Base-by-base conservation (phyloP, 352 stramenopile genomes). In the Pythium pyrilobum region DNA sequence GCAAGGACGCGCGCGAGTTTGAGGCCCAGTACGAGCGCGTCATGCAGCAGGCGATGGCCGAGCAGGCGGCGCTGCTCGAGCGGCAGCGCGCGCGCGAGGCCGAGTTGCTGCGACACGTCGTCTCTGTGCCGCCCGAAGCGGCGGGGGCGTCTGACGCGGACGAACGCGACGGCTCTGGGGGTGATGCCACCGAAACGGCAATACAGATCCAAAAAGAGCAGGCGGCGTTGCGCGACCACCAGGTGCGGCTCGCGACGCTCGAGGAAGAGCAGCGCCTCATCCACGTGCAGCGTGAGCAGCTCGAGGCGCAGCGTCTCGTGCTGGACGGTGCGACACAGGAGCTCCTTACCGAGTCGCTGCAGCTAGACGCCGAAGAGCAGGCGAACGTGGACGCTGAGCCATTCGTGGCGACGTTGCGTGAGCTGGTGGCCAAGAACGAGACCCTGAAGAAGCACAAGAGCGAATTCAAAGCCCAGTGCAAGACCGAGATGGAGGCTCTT, bases 1-100 rank as follows among this genome's bases (percentile, higher is more conserved):
- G 51, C 47, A 41, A 55, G 64, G 31, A 70, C 54, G 18, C 59
- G 52, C 20, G 67, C 67, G 52, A 49, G n/a, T 89, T 89, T 67
- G 72, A 87, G 15, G 52, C 66, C 20, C 76, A 85, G 54, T 92
- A 87, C 36, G 60, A 89, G 34, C 71, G 72, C 12, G 68, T 64
- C 1, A 57, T 70, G 42, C 74, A 77, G 34, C 74, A 84, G 49
- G 76, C 78, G 4, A 63, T 66, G 25, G 57, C 64, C 2, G 77
- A 86, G 36, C 67, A 92, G 38, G 66, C 80, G 34, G 38, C 50
- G 9, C 48, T 77, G 23, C 25, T 83, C 6, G 59, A 43, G 20
- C 55, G 65, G 56, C 70, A 85, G 28, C 65, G 69, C 27, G 64
- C 66, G 20, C 69, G 69, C n/a, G 75, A 90, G 51, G 52, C 58